A percentile compares a stretch with the other conserved stretches of the same genome.
Evolutionary conservation across 768 basidiomycete species (phyloP).

Genomic region (Hericium coralloides): DNA sequence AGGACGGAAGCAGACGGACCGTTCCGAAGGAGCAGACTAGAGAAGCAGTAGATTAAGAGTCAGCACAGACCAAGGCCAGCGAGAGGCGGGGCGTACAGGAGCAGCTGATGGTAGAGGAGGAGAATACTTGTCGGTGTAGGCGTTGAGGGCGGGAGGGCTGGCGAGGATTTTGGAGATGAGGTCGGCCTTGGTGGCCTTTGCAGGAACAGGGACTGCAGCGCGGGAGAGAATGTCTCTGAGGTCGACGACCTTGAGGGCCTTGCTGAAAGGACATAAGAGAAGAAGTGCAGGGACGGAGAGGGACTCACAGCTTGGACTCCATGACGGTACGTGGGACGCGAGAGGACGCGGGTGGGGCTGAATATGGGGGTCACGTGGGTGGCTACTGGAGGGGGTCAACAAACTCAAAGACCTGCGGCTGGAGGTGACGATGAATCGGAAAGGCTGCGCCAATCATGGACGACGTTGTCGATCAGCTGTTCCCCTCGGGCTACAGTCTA

Average conservation of each 20-base stretch:
- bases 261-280: slow-evolving; percentile 23
- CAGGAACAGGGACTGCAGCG: slow-evolving; percentile 38
- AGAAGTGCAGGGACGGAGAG: not conserved
- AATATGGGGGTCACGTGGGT: not conserved
- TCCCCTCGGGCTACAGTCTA: slow-evolving; percentile 47
- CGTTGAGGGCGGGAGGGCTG: slow-evolving; percentile 38
- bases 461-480: slow-evolving; percentile 54
- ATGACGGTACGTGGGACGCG: slow-evolving; percentile 16
- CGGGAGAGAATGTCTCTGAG: slow-evolving; percentile 52
- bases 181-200: slow-evolving; percentile 58
- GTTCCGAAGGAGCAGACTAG: slow-evolving; percentile 22
- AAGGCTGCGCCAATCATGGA: slow-evolving; percentile 19
- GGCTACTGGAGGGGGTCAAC: not conserved
- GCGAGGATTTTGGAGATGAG: slow-evolving; percentile 56
- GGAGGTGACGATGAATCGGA: slow-evolving; percentile 1
- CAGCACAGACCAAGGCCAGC: not conserved
- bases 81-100: slow-evolving; percentile 15
- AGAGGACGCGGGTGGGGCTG: not conserved
- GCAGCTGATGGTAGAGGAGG: slow-evolving; percentile 17
- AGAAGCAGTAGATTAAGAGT: slow-evolving; percentile 11
- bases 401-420: too few species aligned
- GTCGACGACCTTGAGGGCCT: slow-evolving; percentile 64
- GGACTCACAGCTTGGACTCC: slow-evolving; percentile 32
- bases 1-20: slow-evolving; percentile 16
- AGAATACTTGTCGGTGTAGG: slow-evolving; percentile 29